Base-by-base conservation (phyloP, 352 stramenopile genomes). In the Phytophthora nicotianae region DNA sequence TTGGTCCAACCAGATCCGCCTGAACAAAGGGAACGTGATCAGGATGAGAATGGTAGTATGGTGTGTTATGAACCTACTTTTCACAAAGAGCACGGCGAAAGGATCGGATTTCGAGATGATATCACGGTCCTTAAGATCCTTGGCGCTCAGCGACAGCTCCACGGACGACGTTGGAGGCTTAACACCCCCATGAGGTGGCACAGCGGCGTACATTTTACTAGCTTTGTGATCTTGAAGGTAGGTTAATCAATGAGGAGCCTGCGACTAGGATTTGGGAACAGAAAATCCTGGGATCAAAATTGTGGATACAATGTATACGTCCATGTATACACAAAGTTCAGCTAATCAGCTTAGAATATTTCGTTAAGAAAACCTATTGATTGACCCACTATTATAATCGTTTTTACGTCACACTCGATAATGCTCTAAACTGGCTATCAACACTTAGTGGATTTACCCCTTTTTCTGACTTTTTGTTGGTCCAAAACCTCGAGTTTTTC, bases 101-200 rank as follows among this genome's bases (percentile, higher is more conserved):
- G 89, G 84, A 65, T 97, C 89, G 11, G 86, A 94, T 66, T 95
- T 91, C 49, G 82, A 91, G 50, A 97, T 73, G 20, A 93, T 58
- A 52, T 97, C 91, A 59, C 89, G 89, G 58, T 96, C 85, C 27
- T 86, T 90, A 43, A 97, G 77, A 63, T 85, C 71, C 48, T 86
- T 84, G 50, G 83, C 93, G 33, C 78, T 79, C 24, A 97, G 68
- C 17, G 86, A 90, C 57, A 97, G 76, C 79, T 97, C 89, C 23
- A 96, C 70, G 14, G 62, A 68, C 37, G 78, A 81, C 19, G 81
- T 88, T 19, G 77, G 76, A 23, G 64, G 37, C 7, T 62, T 52
- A 20, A 57, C 32, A 26, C 23, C 65, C 41, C 55, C 61, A 23
- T 23, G 38, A 16, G 16, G 56, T 57, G 50, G 52, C 42, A 46